Conservation (phyloP, 1,139 yeast genomes). For the Protomyces lactucae-debilis region DNA sequence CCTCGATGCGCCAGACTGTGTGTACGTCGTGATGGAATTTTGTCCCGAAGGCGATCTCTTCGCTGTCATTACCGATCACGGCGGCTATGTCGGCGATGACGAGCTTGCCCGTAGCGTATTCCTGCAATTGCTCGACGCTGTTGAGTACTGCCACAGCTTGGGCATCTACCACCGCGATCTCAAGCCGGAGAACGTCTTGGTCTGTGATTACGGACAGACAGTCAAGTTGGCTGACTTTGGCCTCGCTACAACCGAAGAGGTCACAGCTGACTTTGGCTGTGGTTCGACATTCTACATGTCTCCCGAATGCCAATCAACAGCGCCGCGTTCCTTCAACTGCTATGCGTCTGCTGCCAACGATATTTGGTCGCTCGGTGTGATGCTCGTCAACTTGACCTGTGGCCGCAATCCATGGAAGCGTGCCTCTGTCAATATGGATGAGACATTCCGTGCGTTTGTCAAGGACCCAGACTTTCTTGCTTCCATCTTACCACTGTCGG, state of each 20-base stretch:
- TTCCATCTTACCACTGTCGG: slow-evolving; percentile 63
- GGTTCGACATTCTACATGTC: slow-evolving; percentile 93
- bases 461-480: slow-evolving; percentile 51
- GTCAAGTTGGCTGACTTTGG: slow-evolving; percentile 81
- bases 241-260: slow-evolving; percentile 58
- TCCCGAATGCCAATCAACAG: slow-evolving; percentile 44
- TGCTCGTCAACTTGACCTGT: slow-evolving; percentile 72
- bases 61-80: slow-evolving; percentile 60
- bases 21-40: slow-evolving; percentile 76
- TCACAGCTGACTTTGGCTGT: slow-evolving; percentile 70
- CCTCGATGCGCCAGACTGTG: slow-evolving; percentile 41
- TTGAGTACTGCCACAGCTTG: slow-evolving; percentile 61
- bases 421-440: slow-evolving; percentile 59
- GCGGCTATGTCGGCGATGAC: slow-evolving; percentile 52
- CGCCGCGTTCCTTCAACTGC: slow-evolving; percentile 30
- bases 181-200: slow-evolving; percentile 83
- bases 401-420: slow-evolving; percentile 89
- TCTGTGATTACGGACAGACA: slow-evolving; percentile 55
- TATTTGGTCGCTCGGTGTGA: slow-evolving; percentile 82
- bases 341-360: slow-evolving; percentile 64
- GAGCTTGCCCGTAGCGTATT: slow-evolving; percentile 64
- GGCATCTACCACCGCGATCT: slow-evolving; percentile 82
- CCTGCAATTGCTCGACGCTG: slow-evolving; percentile 67
- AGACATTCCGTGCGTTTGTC: slow-evolving; percentile 52
- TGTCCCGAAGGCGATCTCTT: slow-evolving; percentile 79